Conservation (phyloP, 2,329 filamentous ascomycete species). For the Hypoxylon sp. region DNA sequence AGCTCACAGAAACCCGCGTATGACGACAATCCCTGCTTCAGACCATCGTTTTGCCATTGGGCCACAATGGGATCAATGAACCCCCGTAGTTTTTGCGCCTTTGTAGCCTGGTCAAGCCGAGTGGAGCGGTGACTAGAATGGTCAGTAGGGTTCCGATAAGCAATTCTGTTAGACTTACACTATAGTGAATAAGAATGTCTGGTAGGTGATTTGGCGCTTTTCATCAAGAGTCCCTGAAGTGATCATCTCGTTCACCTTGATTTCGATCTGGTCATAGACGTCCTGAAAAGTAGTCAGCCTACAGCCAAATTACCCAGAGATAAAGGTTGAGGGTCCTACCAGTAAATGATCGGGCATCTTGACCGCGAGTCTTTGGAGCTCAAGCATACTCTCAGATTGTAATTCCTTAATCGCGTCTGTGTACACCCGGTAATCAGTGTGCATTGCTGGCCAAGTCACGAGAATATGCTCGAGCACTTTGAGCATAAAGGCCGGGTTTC, state of each 20-base stretch:
- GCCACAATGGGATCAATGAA: constrained; percentile 87
- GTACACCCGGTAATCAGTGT: constrained; percentile 78
- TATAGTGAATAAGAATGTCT: constrained; percentile 93
- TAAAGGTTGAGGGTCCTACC: constrained; percentile 57
- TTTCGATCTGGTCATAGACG: constrained; percentile 89
- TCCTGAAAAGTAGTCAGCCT: constrained; percentile 60
- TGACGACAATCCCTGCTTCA: constrained; percentile 77
- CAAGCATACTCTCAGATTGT: constrained; percentile 84
- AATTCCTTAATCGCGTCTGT: constrained; percentile 92
- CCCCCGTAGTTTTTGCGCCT: constrained; percentile 76
- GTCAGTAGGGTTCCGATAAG: constrained; percentile 22
- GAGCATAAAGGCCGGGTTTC: constrained; percentile 83
- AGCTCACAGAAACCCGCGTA: constrained; percentile 84
- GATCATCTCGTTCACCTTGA: constrained; percentile 84
- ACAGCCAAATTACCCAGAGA: background rate
- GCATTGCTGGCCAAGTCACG: constrained; percentile 80
- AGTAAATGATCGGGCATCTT: constrained; percentile 93
- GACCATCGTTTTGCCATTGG: constrained; percentile 79
- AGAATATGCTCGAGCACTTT: constrained; percentile 93
- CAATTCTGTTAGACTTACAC: constrained; percentile 64
- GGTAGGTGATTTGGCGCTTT: constrained; percentile 86
- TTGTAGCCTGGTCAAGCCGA: constrained; percentile 76
- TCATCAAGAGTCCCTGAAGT: constrained; percentile 80
- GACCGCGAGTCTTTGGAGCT: constrained; percentile 88
- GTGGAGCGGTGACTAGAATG: constrained; percentile 78